A percentile compares a stretch with the other conserved stretches of the same genome.
phyloP scores from a whole-genome alignment of 306 rosid species.

The Fagus crenata region DNA sequence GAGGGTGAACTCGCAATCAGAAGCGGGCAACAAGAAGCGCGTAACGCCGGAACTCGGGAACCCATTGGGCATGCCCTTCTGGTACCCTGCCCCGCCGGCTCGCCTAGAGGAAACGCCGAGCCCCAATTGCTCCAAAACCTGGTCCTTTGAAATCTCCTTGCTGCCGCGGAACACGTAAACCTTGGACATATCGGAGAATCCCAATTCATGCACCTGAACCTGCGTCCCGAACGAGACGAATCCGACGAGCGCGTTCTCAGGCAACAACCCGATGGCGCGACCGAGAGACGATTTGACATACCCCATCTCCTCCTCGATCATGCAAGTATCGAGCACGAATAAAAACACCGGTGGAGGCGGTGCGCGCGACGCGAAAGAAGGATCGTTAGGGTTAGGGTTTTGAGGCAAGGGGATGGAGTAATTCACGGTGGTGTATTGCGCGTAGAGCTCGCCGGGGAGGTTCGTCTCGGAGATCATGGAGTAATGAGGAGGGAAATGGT shows the following conservation, averaged over 20 bases:
- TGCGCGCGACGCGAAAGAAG: conserved; percentile 25
- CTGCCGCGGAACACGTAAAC: conserved; percentile 83
- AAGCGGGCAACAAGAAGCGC: conserved; percentile 76
- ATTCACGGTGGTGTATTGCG: conserved; percentile 86
- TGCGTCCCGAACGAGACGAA: conserved; percentile 87
- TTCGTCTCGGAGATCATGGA: conserved; percentile 74
- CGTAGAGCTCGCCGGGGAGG: conserved; percentile 92
- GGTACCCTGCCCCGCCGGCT: conserved; percentile 40
- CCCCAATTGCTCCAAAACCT: conserved; percentile 84
- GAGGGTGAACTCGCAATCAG: conserved; percentile 88
- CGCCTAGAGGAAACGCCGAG: conserved; percentile 53
- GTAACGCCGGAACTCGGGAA: conserved; percentile 49
- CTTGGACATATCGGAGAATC: conserved; percentile 87
- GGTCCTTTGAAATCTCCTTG: conserved; percentile 76
- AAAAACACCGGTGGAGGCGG: conserved; percentile 71
- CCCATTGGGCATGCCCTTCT: conserved; percentile 39
- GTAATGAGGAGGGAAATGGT: conserved; percentile 87
- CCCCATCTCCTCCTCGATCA: conserved; percentile 83
- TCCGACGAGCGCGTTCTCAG: conserved; percentile 89
- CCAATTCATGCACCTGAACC: conserved; percentile 93
- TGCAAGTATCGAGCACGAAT: conserved; percentile 79
- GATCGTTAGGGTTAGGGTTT: conserved; percentile 37
- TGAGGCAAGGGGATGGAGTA: conserved; percentile 49
- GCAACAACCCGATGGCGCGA: conserved; percentile 68
- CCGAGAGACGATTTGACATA: conserved; percentile 66